Conservation (phyloP, 805 yeast species). For the Sugiyamaella smithiae region DNA sequence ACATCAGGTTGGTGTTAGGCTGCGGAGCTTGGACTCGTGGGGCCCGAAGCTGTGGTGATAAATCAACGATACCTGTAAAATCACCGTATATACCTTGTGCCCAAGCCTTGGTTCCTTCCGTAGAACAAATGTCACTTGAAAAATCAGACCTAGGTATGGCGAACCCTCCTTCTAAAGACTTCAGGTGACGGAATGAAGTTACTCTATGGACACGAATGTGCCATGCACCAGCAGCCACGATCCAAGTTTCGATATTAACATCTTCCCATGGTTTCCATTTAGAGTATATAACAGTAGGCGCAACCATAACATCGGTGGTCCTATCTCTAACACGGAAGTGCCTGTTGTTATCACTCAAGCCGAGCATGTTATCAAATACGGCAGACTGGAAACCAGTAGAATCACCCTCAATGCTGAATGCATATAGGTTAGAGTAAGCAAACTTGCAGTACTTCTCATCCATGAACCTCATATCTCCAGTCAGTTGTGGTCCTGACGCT, state of each 20-base stretch:
- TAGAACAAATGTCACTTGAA: background rate
- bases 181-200: slow-evolving; percentile 7
- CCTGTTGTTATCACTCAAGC: slow-evolving; percentile 22
- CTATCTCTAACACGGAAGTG: slow-evolving; percentile 17
- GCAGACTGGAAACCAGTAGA: slow-evolving; percentile 13
- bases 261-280: slow-evolving; percentile 22
- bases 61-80: slow-evolving; percentile 9
- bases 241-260: slow-evolving; percentile 25
- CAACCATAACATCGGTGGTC: slow-evolving; percentile 6
- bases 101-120: background rate
- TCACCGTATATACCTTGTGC: slow-evolving; percentile 2
- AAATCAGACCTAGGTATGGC: slow-evolving; percentile 7
- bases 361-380: slow-evolving; percentile 24
- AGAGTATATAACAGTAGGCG: slow-evolving; percentile 16
- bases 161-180: slow-evolving; percentile 23
- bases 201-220: slow-evolving; percentile 24
- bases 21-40: slow-evolving; percentile 14
- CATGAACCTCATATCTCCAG: slow-evolving; percentile 2
- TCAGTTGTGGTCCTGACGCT: slow-evolving; percentile 16
- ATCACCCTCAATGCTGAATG: slow-evolving; percentile 23
- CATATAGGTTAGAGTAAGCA: slow-evolving; percentile 27
- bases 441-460: slow-evolving; percentile 29
- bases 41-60: background rate
- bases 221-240: slow-evolving; percentile 23
- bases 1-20: slow-evolving; percentile 17